Conservation (phyloP, 768 basidiomycete species). For the Coprinopsis sp. region DNA sequence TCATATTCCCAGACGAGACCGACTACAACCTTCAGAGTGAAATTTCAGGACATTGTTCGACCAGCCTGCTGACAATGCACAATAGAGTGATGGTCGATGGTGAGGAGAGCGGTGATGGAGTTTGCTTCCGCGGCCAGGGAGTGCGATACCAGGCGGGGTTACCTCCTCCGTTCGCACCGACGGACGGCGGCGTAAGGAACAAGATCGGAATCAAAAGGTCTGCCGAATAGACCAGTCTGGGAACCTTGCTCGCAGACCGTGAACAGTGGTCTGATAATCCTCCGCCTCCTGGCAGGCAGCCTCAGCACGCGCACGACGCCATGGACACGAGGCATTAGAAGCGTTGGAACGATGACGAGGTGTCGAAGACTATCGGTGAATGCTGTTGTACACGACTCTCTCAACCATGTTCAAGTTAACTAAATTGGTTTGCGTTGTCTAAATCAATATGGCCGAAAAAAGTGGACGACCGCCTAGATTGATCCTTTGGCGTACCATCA, state of each 20-base stretch:
- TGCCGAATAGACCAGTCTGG: too few species aligned
- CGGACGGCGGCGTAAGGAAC: not conserved
- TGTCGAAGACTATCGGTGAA: not conserved
- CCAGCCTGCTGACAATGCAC: too few species aligned
- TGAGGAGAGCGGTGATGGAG: too few species aligned
- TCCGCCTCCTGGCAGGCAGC: too few species aligned
- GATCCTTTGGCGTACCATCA: too few species aligned
- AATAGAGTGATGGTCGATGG: too few species aligned
- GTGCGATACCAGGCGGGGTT: not conserved
- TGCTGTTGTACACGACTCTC: slow-evolving; percentile 8
- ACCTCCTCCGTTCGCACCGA: not conserved
- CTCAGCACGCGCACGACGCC: not conserved
- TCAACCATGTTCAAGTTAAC: slow-evolving; percentile 9
- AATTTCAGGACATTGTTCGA: too few species aligned
- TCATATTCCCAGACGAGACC: slow-evolving; percentile 5
- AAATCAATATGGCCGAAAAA: not conserved
- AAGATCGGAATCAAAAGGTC: not conserved
- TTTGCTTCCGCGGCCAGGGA: not conserved
- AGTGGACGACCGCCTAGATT: slow-evolving; percentile 4
- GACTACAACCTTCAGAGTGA: too few species aligned
- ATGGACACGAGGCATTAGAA: slow-evolving; percentile 5
- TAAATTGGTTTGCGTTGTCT: slow-evolving; percentile 17
- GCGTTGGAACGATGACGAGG: not conserved
- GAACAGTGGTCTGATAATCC: too few species aligned
- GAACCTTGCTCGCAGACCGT: too few species aligned